Base-by-base conservation (phyloP, 2,329 filamentous ascomycete genomes). In the Calonectria pseudoreteaudii region DNA sequence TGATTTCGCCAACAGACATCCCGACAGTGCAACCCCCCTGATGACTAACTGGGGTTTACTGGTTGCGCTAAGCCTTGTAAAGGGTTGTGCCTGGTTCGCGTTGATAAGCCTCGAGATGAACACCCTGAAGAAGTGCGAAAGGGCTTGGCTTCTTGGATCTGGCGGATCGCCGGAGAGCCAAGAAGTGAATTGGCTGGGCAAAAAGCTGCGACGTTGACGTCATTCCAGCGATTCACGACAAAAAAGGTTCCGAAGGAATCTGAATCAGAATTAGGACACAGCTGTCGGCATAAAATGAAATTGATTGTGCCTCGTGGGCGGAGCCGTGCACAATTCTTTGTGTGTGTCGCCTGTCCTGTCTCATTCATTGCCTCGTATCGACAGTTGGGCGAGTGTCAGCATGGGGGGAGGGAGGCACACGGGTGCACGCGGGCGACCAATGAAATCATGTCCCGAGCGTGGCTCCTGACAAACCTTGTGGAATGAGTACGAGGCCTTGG, bases 401-500 rank as follows among this genome's bases (percentile, higher is more conserved):
- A 62, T 41, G 56, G 56, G 8, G 34, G 23, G 30, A 62, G 10
- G 4, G 23, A 18, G 10, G 4, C 56, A 60, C 31, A 4, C 31
- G 34, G 56, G 9, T 11, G 4, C 56, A 60, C 31, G 7, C 31
- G 34, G 56, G 9, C n/a, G n/a, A 23, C 56, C 56, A 62, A 62
- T 62, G 56, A 41, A 9, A 28, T 30, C 14, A 13, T 41, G 38
- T 14, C 56, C 56, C 56, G 56, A 62, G n/a, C 56, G 23, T 62
- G 56, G 56, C 56, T 62, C 56, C 34, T 62, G 7, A 41, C 36
- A 62, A 62, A 62, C 56, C 56, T 62, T 38, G 56, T 26, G 11
- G 34, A 28, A 38, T 62, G 56, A 62, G 56, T 62, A 62, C 56
- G 56, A 62, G 56, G 56, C 13, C 56, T 62, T 62, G 56, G 56